A percentile compares a stretch with the other conserved stretches of the same genome.
phyloP scores from a whole-genome alignment of 495 filamentous ascomycete genomes.

The Penicillium psychrofluorescens region DNA sequence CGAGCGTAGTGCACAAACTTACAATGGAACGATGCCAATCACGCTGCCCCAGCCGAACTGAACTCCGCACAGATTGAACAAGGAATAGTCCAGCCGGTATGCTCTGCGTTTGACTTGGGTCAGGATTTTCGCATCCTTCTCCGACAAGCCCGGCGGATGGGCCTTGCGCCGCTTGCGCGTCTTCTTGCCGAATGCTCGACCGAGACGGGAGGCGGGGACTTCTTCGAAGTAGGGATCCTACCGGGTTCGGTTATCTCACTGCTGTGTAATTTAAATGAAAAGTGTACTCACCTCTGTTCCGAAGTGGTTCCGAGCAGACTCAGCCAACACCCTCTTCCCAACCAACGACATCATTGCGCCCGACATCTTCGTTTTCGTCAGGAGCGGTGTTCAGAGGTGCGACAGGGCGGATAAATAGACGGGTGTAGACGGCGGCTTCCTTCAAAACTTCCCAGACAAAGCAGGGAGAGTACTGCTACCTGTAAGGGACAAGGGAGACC shows the following conservation, averaged over 20 bases:
- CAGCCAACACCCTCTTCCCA: slow-evolving; percentile 58
- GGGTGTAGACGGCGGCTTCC: too few relatives aligned
- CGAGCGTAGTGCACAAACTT: slow-evolving; percentile 25
- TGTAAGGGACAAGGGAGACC: too few relatives aligned
- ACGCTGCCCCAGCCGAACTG: slow-evolving; percentile 77
- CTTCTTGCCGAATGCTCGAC: slow-evolving; percentile 49
- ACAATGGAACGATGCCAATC: slow-evolving; percentile 74
- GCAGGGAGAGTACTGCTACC: too few relatives aligned
- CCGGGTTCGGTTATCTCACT: too few relatives aligned
- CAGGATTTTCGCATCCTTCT: slow-evolving; percentile 72
- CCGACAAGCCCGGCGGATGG: slow-evolving; percentile 62
- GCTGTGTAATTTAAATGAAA: neutral
- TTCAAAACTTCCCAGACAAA: too few relatives aligned
- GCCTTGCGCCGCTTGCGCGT: slow-evolving; percentile 64
- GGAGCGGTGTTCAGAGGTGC: too few relatives aligned
- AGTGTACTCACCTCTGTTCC: slow-evolving; percentile 51
- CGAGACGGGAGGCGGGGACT: slow-evolving; percentile 61
- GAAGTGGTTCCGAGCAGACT: slow-evolving; percentile 58
- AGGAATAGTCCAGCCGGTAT: slow-evolving; percentile 71
- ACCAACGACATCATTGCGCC: slow-evolving; percentile 47
- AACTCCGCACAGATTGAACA: slow-evolving; percentile 68
- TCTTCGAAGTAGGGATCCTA: slow-evolving; percentile 70
- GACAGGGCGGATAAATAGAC: too few relatives aligned
- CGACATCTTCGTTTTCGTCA: slow-evolving; percentile 36
- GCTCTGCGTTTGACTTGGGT: slow-evolving; percentile 73